A percentile compares a stretch with the other conserved stretches of the same genome.
Conservation (phyloP, 1,139 yeast genomes). For the Debaryomycetaceae sp. region DNA sequence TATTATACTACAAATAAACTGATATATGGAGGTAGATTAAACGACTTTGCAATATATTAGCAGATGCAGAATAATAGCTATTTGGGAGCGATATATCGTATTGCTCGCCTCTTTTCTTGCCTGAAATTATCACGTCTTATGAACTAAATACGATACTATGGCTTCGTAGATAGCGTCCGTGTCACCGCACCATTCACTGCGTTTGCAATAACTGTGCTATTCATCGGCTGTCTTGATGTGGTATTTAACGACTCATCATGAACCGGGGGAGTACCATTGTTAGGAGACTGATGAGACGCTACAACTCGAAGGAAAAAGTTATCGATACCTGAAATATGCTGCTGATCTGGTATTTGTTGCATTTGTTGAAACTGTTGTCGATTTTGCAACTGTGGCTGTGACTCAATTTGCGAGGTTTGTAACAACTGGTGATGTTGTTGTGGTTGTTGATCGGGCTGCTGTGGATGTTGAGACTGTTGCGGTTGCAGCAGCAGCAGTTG, state of each 20-base stretch:
- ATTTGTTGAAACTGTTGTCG: constrained; percentile 6
- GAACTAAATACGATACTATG: neutral
- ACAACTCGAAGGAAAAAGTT: constrained; percentile 28
- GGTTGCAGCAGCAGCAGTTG: constrained; percentile 13
- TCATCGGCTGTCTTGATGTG: constrained; percentile 4
- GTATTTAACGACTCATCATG: constrained; percentile 3
- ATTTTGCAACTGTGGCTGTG: constrained; percentile 4
- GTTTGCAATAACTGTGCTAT: constrained; percentile 3
- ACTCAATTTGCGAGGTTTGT: constrained; percentile 2
- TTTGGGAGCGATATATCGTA: neutral
- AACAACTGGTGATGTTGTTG: constrained; percentile 12
- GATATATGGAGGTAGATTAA: neutral
- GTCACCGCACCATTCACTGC: constrained; percentile 2
- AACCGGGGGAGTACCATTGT: constrained; percentile 2
- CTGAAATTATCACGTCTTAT: neutral
- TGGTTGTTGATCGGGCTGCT: constrained; percentile 11
- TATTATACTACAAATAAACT: neutral
- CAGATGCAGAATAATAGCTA: neutral
- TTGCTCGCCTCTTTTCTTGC: neutral
- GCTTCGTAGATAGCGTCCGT: neutral
- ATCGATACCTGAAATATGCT: constrained; percentile 27
- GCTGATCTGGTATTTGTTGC: constrained; percentile 6
- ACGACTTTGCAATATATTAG: neutral
- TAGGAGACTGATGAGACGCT: constrained; percentile 4
- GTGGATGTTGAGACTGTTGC: constrained; percentile 9